Evolutionary conservation across 2,329 filamentous ascomycete species (phyloP).

Genomic region (Hypocrella siamensis): DNA sequence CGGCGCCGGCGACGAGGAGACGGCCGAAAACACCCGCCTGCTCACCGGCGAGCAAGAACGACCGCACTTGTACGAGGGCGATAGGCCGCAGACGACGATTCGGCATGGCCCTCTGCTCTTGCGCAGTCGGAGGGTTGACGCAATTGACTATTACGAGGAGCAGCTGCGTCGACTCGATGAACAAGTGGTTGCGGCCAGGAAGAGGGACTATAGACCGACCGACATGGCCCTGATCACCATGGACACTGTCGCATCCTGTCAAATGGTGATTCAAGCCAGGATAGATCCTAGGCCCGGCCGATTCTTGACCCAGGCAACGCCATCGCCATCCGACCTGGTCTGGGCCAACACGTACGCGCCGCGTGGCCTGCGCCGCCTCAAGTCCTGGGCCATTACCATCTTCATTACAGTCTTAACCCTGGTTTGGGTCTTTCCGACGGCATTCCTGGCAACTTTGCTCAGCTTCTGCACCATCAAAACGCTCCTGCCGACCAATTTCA

Average conservation of each 20-base stretch:
- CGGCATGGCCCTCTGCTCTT: slow-evolving; percentile 67
- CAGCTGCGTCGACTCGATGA: slow-evolving; percentile 66
- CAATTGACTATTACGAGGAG: slow-evolving; percentile 89
- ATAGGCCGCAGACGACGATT: slow-evolving; percentile 53
- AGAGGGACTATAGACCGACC: slow-evolving; percentile 60
- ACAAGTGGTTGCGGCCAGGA: slow-evolving; percentile 52
- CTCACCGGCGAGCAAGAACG: slow-evolving; percentile 29
- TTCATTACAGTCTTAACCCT: slow-evolving; percentile 73
- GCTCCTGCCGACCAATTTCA: slow-evolving; percentile 56
- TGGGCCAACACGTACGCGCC: slow-evolving; percentile 88
- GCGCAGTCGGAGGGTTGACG: slow-evolving; percentile 61
- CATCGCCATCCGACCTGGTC: slow-evolving; percentile 80
- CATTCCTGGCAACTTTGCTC: slow-evolving; percentile 62
- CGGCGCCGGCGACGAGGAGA: slow-evolving; percentile 19
- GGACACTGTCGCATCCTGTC: slow-evolving; percentile 81
- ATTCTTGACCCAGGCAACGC: slow-evolving; percentile 71
- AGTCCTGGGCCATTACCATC: slow-evolving; percentile 70
- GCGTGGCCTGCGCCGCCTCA: slow-evolving; percentile 54
- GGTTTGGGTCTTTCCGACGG: slow-evolving; percentile 74
- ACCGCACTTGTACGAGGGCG: slow-evolving; percentile 21
- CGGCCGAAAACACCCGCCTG: slow-evolving; percentile 43
- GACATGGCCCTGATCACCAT: slow-evolving; percentile 92
- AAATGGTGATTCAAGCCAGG: slow-evolving; percentile 93
- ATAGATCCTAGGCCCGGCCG: slow-evolving; percentile 81
- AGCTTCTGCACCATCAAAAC: slow-evolving; percentile 67